These are phyloP conservation scores for Globisporangium lucens DNA, from an alignment of 352 stramenopile species.

Conservation along the genomic window DNA sequence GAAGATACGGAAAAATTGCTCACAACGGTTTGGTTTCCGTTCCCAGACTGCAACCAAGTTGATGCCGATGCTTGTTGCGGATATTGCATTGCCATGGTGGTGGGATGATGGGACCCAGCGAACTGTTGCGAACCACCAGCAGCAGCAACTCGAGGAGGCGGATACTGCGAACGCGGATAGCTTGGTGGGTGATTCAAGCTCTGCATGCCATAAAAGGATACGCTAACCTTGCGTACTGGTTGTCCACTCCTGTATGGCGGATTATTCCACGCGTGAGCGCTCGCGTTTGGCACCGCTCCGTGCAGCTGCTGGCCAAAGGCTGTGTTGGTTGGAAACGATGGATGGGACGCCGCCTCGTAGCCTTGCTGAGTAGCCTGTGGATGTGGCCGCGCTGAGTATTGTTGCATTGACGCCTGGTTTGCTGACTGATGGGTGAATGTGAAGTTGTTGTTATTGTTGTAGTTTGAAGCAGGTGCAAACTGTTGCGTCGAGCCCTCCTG, in stretches of 20 bases:
- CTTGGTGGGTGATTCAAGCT: neutral
- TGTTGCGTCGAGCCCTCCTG: neutral
- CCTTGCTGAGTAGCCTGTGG: neutral
- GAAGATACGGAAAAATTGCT: neutral
- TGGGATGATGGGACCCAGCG: neutral
- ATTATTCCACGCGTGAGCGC: neutral
- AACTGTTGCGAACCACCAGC: neutral
- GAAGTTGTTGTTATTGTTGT: neutral
- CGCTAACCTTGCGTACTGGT: neutral
- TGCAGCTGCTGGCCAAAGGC: neutral
- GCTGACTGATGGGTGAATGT: neutral
- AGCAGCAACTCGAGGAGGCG: neutral
- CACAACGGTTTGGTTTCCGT: neutral
- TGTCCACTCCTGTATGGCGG: neutral
- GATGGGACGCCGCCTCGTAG: neutral
- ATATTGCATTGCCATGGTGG: neutral
- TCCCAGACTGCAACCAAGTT: neutral
- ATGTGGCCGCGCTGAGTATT: neutral
- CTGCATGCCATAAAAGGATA: neutral
- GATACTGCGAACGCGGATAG: neutral
- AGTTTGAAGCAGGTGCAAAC: neutral
- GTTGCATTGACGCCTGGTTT: neutral
- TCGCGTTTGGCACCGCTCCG: neutral
- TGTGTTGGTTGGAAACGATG: neutral
- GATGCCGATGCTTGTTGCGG: neutral